Percentiles rank a stretch among this genome's conserved stretches.
These are phyloP conservation scores for Piper betle DNA, from an alignment of 164 flowering plant species.

Conservation along the genomic window DNA sequence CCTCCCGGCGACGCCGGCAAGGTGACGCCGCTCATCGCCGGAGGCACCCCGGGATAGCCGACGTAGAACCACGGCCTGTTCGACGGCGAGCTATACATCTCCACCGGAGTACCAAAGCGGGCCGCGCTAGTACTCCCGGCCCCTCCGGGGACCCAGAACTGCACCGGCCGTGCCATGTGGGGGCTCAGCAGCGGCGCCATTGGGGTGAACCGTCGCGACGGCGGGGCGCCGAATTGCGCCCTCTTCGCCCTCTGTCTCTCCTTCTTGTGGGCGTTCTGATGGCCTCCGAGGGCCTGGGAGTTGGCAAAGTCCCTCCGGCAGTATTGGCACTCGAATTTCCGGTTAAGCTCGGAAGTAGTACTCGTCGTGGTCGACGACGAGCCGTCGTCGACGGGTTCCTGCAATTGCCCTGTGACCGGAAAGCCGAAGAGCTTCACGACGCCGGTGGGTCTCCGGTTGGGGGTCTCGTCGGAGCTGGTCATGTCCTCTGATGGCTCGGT, in stretches of 20 bases:
- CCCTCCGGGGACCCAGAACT: not conserved
- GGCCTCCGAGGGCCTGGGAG: conserved; percentile 63
- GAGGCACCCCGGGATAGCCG: not conserved
- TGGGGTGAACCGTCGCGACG: not conserved
- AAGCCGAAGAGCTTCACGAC: not conserved
- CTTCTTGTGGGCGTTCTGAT: conserved; percentile 67
- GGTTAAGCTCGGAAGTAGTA: not conserved
- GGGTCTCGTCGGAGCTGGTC: not conserved
- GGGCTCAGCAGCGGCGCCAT: not conserved
- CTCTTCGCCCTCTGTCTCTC: conserved; percentile 57
- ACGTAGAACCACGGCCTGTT: not conserved
- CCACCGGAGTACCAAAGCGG: not conserved
- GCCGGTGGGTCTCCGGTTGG: not conserved
- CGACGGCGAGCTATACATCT: not conserved
- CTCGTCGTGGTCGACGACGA: not conserved
- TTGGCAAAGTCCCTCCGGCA: conserved; percentile 54
- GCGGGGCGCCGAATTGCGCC: conserved; percentile 15
- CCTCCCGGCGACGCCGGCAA: not conserved
- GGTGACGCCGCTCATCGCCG: not conserved
- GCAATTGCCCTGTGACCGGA: not conserved
- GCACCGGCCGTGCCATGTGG: not conserved
- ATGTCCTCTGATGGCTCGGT: not conserved
- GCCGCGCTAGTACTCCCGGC: not conserved
- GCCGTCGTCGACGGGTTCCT: not conserved
- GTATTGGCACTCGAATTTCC: conserved; percentile 67